Conservation (phyloP, 352 stramenopile species). For the Phytophthora constricta region DNA sequence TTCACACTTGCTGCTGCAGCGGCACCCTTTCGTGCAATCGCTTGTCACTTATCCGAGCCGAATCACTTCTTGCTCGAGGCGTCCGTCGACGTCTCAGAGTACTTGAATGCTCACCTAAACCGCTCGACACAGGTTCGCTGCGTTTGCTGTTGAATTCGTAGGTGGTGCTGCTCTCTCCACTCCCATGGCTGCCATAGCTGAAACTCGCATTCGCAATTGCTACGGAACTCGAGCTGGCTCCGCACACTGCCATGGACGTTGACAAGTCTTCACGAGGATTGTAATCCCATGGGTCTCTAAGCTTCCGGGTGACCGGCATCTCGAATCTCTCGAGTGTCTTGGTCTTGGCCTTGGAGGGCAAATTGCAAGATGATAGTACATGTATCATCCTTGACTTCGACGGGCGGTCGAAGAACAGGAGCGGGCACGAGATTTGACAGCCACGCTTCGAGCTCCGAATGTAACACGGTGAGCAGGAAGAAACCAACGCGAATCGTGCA, state of each 20-base stretch:
- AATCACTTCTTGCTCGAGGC: conserved; percentile 20
- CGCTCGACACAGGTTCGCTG: conserved; percentile 23
- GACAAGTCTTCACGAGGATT: conserved; percentile 14
- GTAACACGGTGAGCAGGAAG: conserved; percentile 23
- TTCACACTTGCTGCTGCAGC: conserved; percentile 36
- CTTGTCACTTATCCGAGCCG: conserved; percentile 45
- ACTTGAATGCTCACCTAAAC: conserved; percentile 15
- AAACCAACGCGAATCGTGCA: conserved; percentile 15
- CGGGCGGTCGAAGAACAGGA: not conserved
- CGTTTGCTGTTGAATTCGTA: conserved; percentile 30
- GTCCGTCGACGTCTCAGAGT: conserved; percentile 15
- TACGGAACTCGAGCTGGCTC: conserved; percentile 24
- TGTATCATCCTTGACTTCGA: conserved; percentile 7
- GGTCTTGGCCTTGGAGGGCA: not conserved
- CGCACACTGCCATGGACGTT: conserved; percentile 19
- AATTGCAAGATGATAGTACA: conserved; percentile 24
- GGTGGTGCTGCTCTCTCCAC: conserved; percentile 25
- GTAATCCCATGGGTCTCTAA: conserved; percentile 11
- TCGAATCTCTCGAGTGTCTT: conserved; percentile 12
- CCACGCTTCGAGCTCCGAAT: conserved; percentile 28
- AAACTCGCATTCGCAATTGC: conserved; percentile 32
- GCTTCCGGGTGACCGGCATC: conserved; percentile 19
- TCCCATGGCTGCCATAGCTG: conserved; percentile 40
- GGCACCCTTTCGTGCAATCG: conserved; percentile 40
- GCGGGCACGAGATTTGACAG: conserved; percentile 30